A percentile compares a stretch with the other conserved stretches of the same genome.
phyloP scores from a whole-genome alignment of 1,284 basidiomycete species.

The Apiotrichum gamsii region DNA sequence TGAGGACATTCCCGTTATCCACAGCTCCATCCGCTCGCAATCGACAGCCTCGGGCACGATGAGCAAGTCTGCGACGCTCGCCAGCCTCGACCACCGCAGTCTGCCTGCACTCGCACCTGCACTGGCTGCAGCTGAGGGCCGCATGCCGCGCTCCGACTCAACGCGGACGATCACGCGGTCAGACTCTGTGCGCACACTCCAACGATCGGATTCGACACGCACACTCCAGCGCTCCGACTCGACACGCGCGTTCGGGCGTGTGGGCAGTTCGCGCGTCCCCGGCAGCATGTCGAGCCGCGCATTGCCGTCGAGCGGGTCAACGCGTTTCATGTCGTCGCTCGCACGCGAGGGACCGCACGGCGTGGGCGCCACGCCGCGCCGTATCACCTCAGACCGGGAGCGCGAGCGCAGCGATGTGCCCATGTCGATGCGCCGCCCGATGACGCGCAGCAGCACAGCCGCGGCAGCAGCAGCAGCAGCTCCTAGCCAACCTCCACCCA shows the following conservation, averaged over 20 bases:
- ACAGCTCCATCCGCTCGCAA: not conserved
- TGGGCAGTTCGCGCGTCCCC: too few relatives aligned
- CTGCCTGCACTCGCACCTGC: not conserved
- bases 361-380: not conserved
- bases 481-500: not conserved
- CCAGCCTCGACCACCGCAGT: not conserved
- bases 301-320: conserved; percentile 1
- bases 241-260: not conserved
- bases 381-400: conserved; percentile 1
- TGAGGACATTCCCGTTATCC: not conserved
- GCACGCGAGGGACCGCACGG: not conserved
- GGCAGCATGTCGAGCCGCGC: not conserved
- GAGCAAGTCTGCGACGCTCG: not conserved
- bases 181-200: not conserved
- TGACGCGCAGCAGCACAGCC: not conserved
- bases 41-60: not conserved
- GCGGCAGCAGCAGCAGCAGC: not conserved
- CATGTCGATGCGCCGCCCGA: conserved; percentile 5
- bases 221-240: conserved; percentile 2
- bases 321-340: not conserved
- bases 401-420: conserved; percentile 12
- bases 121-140: not conserved
- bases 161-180: not conserved
- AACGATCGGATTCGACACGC: not conserved
- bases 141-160: conserved; percentile 2